Conservation (phyloP, 176 grass and related monocot genomes). For the Bromus sterilis region DNA sequence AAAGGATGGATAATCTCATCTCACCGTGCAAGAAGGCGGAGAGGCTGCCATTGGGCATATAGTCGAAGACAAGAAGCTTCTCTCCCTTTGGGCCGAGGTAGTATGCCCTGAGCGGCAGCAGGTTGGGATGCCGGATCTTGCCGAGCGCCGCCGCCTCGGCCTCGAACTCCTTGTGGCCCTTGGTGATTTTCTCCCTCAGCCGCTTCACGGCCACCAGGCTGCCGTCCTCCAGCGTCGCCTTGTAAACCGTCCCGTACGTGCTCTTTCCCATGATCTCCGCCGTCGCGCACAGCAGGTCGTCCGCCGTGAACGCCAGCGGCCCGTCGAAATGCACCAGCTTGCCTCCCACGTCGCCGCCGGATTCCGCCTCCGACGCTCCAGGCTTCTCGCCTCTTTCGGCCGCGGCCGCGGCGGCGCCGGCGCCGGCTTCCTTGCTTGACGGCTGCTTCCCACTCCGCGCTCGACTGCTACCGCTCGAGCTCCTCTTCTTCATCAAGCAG, state of each 20-base stretch:
- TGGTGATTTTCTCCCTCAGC: constrained; percentile 22
- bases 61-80: constrained; percentile 16
- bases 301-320: constrained; percentile 17
- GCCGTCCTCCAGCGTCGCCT: constrained; percentile 24
- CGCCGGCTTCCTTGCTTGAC: not conserved
- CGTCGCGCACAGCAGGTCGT: constrained; percentile 15
- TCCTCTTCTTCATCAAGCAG: not conserved
- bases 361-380: not conserved
- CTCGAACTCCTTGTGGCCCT: constrained; percentile 18
- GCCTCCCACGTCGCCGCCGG: constrained; percentile 9
- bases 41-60: constrained; percentile 21
- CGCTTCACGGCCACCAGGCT: constrained; percentile 22
- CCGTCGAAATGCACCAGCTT: constrained; percentile 22
- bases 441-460: not conserved
- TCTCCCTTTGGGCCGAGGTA: constrained; percentile 13
- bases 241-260: constrained; percentile 18
- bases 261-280: constrained; percentile 25
- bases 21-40: constrained; percentile 9
- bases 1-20: not conserved
- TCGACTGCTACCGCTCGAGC: not conserved
- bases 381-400: not conserved
- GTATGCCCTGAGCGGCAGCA: constrained; percentile 10
- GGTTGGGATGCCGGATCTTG: constrained; percentile 19
- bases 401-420: not conserved
- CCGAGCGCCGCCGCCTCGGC: constrained; percentile 16